Base-by-base conservation (phyloP, 2,329 filamentous ascomycete genomes). In the Onygenales sp. region DNA sequence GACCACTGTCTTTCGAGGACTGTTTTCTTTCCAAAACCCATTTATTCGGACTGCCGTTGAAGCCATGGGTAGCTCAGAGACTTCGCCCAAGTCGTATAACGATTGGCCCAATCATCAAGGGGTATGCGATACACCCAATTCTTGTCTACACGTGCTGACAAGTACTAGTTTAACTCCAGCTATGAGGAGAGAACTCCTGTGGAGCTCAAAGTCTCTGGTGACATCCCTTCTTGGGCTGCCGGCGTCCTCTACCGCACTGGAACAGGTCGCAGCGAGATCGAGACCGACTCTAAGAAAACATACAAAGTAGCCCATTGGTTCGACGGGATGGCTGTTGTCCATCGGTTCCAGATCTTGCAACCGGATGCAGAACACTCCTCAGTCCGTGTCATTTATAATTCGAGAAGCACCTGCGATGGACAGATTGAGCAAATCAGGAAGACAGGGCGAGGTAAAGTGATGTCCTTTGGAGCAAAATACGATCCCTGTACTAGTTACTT, bases 401-500 rank as follows among this genome's bases (percentile, higher is more conserved):
- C 87, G 1, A 78, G 85, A 9, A 77, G 82, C 21, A 85, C 86
- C 50, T 80, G 81, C 0, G 82, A 91, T 53, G 75, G 77, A 1
- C 74, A 84, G 33, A 75, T 87, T 2, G 77, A 84, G 33, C 64
- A 75, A 2, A 79, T 89, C 46, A 78, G 79, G 53, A 76, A 77
- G 56, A 78, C 77, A 0, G 87, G 88, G 0, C 73, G 72, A 49
- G 65, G 79, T 0, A 71, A 77, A 1, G 71, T 73, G 14, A 73
- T 85, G 55, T 83, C 78, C 3, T 94, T 93, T 64, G 89, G 75
- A 0, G 83, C 88, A 58, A 82, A 81, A 56, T 77, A 78, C 2
- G 88, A 94, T 60, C 87, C 87, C 0, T 93, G 88, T 64, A 75
- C 87, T 50, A 82, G 82, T 11, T 70, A 89, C 39, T 89, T 89